Base-by-base conservation (phyloP, 768 basidiomycete species). In the Termitomyces sp. region DNA sequence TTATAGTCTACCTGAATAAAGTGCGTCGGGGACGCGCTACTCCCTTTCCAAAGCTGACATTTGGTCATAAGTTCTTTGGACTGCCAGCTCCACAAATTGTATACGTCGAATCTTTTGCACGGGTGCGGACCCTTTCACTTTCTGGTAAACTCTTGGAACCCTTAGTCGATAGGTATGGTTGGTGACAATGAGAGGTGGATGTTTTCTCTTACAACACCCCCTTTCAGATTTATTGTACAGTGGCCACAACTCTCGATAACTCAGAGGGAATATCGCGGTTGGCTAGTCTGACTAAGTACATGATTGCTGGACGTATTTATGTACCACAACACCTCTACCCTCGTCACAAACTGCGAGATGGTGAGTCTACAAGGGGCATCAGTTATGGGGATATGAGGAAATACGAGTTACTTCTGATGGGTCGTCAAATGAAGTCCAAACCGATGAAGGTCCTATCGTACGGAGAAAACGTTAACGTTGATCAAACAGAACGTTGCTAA, bases 51-150 rank as follows among this genome's bases (percentile, higher is more conserved):
- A 46, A 43, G n/a, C 54, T 62, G 18, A 64, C 50, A 53, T 45
- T 54, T 20, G 31, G 43, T 50, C 29, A 46, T 15, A 67, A 97
- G 94, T 74, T 98, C 56, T 63, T 96, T 38, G 88, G 88, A 25
- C 68, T 94, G 33, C 74, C 77, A 20, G 80, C 86, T 1, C 89
- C 96, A 6, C 75, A 71, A 38, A 68, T 92, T 27, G 81, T 99
- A 49, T 99, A 97, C 66, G 77, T 98, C 38, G 97, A 98, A 69
- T 94, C 93, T 0, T 97, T 96, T 68, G 94, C 96, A 7, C 86
- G 96, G 5, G 93, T 95, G 2, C 76, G 72, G 18, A 77, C 80
- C 1, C 77, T 98, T 23, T 96, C 92, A 13, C 75, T 95, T 20
- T 94, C 93, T 23, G 96, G 88, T 23, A 91, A 80, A 62, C 73